Conservation (phyloP, 2,329 filamentous ascomycete species). For the Verticillium dahliae region DNA sequence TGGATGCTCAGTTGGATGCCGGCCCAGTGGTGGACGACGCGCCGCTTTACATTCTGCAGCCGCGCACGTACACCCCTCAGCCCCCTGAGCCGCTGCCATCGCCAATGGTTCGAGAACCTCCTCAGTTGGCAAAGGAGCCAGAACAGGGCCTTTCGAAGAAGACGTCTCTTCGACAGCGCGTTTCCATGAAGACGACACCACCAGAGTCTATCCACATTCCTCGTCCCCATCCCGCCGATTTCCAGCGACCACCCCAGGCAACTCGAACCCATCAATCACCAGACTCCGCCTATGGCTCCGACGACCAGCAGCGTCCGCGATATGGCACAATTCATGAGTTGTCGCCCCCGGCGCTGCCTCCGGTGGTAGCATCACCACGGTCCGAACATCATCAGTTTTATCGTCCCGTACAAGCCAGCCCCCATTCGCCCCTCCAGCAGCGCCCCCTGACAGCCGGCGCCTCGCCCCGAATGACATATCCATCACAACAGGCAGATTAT, state of each 20-base stretch:
- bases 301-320: conserved; percentile 28
- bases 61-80: conserved; percentile 50
- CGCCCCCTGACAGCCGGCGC: conserved; percentile 46
- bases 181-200: conserved; percentile 45
- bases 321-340: conserved; percentile 22
- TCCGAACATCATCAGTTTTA: conserved; percentile 55
- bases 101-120: conserved; percentile 28
- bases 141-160: conserved; percentile 23
- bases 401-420: conserved; percentile 55
- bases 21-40: conserved; percentile 23
- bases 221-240: conserved; percentile 26
- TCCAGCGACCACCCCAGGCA: conserved; percentile 22
- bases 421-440: conserved; percentile 57
- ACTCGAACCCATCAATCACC: conserved; percentile 28
- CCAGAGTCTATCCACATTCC: conserved; percentile 50
- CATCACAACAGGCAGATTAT: conserved; percentile 17
- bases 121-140: conserved; percentile 2
- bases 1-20: background rate
- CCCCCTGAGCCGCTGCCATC: conserved; percentile 41
- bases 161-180: conserved; percentile 45
- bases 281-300: conserved; percentile 42
- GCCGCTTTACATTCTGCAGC: conserved; percentile 47
- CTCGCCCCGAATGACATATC: conserved; percentile 12
- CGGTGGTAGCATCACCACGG: conserved; percentile 38
- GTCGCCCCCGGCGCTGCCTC: conserved; percentile 28